Percentiles rank a stretch among this genome's conserved stretches.
phyloP scores from a whole-genome alignment of 169 alveolate species.

The Plasmodium blacklocki region DNA sequence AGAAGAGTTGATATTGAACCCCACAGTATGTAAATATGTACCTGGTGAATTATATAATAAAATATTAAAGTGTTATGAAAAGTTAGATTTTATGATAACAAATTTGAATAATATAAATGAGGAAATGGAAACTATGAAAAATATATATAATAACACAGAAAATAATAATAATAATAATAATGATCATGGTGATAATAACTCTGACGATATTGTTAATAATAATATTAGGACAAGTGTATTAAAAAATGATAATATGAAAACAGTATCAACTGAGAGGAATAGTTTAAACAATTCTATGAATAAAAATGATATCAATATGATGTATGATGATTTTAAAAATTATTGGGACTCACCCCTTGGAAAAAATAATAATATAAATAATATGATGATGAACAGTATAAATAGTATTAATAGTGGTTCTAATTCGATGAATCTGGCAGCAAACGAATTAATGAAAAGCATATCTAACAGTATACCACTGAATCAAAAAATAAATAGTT shows the following conservation, averaged over 20 bases:
- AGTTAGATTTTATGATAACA: constrained; percentile 23
- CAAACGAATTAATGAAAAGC: not conserved
- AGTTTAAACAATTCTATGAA: not conserved
- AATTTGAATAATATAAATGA: constrained; percentile 5
- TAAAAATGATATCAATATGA: constrained; percentile 8
- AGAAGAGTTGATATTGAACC: constrained; percentile 58
- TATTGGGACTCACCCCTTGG: constrained; percentile 52
- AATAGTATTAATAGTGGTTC: too few species aligned
- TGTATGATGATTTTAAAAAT: constrained; percentile 52
- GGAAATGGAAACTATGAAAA: not conserved
- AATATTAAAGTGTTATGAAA: constrained; percentile 61
- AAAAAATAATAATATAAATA: constrained; percentile 6
- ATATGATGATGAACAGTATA: too few species aligned
- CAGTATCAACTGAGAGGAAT: too few species aligned
- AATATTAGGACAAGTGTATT: not conserved
- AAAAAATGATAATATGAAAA: too few species aligned
- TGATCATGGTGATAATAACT: not conserved
- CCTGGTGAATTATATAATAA: constrained; percentile 40
- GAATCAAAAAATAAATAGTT: constrained; percentile 4
- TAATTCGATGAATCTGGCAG: not conserved
- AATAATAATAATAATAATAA: not conserved
- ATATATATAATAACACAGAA: not conserved
- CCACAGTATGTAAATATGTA: constrained; percentile 27
- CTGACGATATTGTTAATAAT: not conserved
- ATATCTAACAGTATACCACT: not conserved